Percentiles rank a stretch among this genome's conserved stretches.
Evolutionary conservation across 257 asterid genomes (phyloP).

Genomic region (Nicotiana otophora): DNA sequence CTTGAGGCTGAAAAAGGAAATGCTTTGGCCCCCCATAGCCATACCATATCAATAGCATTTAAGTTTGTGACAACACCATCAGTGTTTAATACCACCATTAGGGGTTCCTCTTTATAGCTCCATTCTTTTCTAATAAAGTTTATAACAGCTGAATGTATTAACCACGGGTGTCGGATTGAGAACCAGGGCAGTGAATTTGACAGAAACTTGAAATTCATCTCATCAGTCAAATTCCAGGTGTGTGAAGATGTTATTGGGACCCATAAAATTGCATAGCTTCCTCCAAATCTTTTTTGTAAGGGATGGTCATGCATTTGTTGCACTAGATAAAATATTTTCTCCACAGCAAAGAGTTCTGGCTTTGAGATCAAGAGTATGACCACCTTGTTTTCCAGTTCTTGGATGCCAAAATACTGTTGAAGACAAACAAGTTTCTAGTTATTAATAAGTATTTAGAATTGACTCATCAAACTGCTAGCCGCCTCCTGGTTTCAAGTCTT

Average conservation of each 20-base stretch:
- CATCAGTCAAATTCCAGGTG: conserved; percentile 39
- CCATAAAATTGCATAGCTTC: conserved; percentile 49
- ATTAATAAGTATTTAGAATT: neutral
- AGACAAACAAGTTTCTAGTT: neutral
- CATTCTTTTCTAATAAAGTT: conserved; percentile 47
- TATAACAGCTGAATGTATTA: conserved; percentile 32
- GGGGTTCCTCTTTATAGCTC: conserved; percentile 37
- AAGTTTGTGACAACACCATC: conserved; percentile 42
- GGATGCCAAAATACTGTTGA: conserved; percentile 39
- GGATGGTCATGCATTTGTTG: conserved; percentile 43
- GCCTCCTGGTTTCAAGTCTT: no score
- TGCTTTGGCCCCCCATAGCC: conserved; percentile 70
- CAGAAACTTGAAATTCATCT: conserved; percentile 34
- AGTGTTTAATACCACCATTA: conserved; percentile 46
- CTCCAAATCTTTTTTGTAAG: conserved; percentile 12
- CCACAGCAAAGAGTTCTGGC: conserved; percentile 47
- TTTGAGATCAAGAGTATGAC: conserved; percentile 63
- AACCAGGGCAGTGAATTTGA: conserved; percentile 55
- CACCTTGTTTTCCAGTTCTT: conserved; percentile 51
- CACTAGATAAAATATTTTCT: conserved; percentile 41
- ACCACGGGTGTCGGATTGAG: conserved; percentile 54
- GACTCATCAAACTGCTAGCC: neutral
- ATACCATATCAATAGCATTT: conserved; percentile 65
- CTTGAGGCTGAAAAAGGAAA: conserved; percentile 59
- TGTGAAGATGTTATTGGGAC: conserved; percentile 39